Evolutionary conservation across 495 filamentous ascomycete genomes (phyloP).

Genomic region (Extremus antarcticus): DNA sequence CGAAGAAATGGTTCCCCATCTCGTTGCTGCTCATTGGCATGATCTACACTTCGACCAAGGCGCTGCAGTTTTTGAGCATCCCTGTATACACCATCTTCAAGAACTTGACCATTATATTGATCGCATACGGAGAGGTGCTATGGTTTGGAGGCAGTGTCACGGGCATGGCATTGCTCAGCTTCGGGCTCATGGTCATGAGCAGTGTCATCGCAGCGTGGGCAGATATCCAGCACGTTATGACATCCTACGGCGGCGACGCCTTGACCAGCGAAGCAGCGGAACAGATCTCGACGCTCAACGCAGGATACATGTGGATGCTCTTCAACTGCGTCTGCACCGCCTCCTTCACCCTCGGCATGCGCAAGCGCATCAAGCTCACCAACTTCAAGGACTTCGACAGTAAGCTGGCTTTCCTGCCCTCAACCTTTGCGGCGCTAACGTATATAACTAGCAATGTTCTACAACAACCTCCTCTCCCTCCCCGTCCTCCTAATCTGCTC

Average conservation of each 20-base stretch:
- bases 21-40: constrained; percentile 94
- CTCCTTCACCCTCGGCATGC: constrained; percentile 82
- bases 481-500: constrained; percentile 80
- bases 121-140: constrained; percentile 95
- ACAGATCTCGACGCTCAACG: constrained; percentile 79
- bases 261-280: constrained; percentile 49
- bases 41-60: constrained; percentile 98
- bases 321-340: constrained; percentile 95
- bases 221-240: constrained; percentile 57
- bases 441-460: constrained; percentile 82
- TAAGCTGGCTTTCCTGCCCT: not conserved
- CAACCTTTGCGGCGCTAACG: too few relatives aligned
- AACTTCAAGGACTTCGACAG: constrained; percentile 99
- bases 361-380: constrained; percentile 97
- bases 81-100: constrained; percentile 99
- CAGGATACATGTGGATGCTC: constrained; percentile 96
- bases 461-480: constrained; percentile 98
- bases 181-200: constrained; percentile 94
- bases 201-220: constrained; percentile 96
- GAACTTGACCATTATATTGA: constrained; percentile 97
- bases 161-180: constrained; percentile 79
- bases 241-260: constrained; percentile 5
- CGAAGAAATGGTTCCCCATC: constrained; percentile 95
- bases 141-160: constrained; percentile 97
- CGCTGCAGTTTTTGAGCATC: constrained; percentile 91